Evolutionary conservation across 805 yeast species (phyloP).

Genomic region (Sugiyamaella qingdaonensis): DNA sequence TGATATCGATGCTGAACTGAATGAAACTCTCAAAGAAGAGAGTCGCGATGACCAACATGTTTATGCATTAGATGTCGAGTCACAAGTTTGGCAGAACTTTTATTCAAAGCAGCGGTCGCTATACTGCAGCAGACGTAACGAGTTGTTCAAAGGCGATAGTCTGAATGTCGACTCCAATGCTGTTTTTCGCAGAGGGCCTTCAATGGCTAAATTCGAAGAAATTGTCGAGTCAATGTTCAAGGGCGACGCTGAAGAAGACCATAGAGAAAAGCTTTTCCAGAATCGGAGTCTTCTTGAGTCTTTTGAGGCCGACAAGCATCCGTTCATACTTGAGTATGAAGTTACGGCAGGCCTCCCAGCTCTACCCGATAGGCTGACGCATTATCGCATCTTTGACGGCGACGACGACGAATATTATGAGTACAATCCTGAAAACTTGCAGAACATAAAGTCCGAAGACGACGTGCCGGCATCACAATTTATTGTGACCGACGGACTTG

Average conservation of each 20-base stretch:
- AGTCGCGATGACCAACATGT: conserved; percentile 5
- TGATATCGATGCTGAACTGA: conserved; percentile 16
- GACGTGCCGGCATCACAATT: conserved; percentile 36
- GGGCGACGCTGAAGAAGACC: conserved; percentile 14
- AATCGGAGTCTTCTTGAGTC: conserved; percentile 20
- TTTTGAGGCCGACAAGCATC: conserved; percentile 34
- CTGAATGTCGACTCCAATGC: conserved; percentile 70
- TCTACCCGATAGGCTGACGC: conserved; percentile 36
- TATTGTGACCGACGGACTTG: conserved; percentile 51
- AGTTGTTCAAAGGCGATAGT: conserved; percentile 55
- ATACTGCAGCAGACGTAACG: conserved; percentile 63
- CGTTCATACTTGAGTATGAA: conserved; percentile 67
- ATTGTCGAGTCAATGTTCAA: conserved; percentile 25
- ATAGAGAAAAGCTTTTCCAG: conserved; percentile 14
- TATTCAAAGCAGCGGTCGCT: conserved; percentile 78
- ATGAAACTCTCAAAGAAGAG: conserved; percentile 12
- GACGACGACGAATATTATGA: conserved; percentile 49
- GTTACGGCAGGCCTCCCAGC: conserved; percentile 76
- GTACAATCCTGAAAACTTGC: neutral
- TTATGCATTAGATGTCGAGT: conserved; percentile 55
- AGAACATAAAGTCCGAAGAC: neutral
- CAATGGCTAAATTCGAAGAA: conserved; percentile 55
- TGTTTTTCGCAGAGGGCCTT: conserved; percentile 55
- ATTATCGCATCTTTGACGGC: conserved; percentile 42
- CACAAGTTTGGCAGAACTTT: conserved; percentile 76